Conservation (phyloP, 2,329 filamentous ascomycete genomes). For the Microdochium bolleyi region DNA sequence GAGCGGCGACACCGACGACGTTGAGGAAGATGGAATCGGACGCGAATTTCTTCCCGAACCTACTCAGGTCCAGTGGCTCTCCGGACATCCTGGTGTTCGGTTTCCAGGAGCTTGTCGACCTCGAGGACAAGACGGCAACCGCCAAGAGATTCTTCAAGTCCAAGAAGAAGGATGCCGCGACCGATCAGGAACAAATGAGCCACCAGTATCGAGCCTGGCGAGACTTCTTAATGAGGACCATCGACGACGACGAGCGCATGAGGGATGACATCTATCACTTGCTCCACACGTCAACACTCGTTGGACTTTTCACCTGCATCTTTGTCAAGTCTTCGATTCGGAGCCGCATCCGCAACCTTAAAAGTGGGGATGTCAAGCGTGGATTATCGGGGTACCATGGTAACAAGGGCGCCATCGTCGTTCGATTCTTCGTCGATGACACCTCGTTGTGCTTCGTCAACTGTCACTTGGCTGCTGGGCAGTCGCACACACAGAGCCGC, state of each 20-base stretch:
- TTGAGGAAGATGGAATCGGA: conserved; percentile 65
- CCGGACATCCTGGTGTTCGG: conserved; percentile 93
- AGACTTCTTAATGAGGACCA: conserved; percentile 73
- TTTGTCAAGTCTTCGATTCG: conserved; percentile 81
- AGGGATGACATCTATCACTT: conserved; percentile 69
- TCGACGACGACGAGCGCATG: conserved; percentile 76
- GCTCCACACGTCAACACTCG: conserved; percentile 80
- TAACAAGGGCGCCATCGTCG: conserved; percentile 89
- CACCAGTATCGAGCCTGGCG: conserved; percentile 96
- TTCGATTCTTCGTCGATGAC: conserved; percentile 91
- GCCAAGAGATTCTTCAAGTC: conserved; percentile 92
- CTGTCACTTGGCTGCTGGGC: conserved; percentile 91
- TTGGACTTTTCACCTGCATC: conserved; percentile 91
- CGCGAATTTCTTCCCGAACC: conserved; percentile 69
- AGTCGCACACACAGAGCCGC: conserved; percentile 80
- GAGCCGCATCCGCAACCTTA: conserved; percentile 67
- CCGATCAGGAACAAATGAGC: conserved; percentile 86
- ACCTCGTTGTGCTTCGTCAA: conserved; percentile 94
- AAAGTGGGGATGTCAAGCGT: conserved; percentile 80
- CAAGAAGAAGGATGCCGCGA: conserved; percentile 69
- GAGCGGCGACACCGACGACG: conserved; percentile 84
- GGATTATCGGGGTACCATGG: conserved; percentile 82
- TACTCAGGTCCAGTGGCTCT: conserved; percentile 66
- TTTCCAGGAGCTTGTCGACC: conserved; percentile 95
- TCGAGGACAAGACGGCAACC: conserved; percentile 95